Evolutionary conservation across 225 moss, liverwort and hornwort species (phyloP), one percentile per base, ranked within the genome.

Genomic region (Thuidium tamariscinum): DNA sequence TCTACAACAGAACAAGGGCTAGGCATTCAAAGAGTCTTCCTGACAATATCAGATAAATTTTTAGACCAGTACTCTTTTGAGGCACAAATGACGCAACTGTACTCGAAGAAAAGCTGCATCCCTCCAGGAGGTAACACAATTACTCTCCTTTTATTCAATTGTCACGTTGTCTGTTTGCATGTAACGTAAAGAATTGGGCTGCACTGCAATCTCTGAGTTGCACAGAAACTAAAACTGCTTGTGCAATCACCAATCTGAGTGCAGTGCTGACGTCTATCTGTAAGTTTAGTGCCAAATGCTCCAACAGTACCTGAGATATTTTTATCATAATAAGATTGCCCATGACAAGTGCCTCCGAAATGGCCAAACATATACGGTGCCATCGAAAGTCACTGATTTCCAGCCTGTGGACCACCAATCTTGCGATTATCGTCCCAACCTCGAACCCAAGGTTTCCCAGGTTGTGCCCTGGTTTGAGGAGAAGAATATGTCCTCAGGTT

Each of bases 401-500:
- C 96, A 57, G 75, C 80, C 70, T 87, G 92, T 41, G 99, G 96
- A 57, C 96, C 94, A 34, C 96, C 97, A 88, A 89, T 56, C 84
- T 92, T 91, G 76, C 95, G 92, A 82, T 96, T 97, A 89, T 99
- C 97, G 77, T 99, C 97, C 99, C 99, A 99, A 85, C 96, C 99
- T 88, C 99, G 94, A 87, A 97, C 96, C 99, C 97, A 99, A 16
- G 96, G 97, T 71, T 94, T 94, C 44, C 97, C 99, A 41, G 91
- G 96, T 77, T 91, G 91, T 76, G 99, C 97, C 88, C 99, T 94
- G 52, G 99, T 99, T 88, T 89, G 90, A 29, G 90, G 86, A 79
- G 96, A 94, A 82, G 97, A 89, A 66, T 91, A 87, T 77, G 91
- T 90, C 16, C 42, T 85, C 87, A 99, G 85, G 60, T 89, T 96